A percentile compares a stretch with the other conserved stretches of the same genome.
These are phyloP conservation scores for Heliamphora ciliata DNA, from an alignment of 179 eudicot genomes.

Conservation along the genomic window DNA sequence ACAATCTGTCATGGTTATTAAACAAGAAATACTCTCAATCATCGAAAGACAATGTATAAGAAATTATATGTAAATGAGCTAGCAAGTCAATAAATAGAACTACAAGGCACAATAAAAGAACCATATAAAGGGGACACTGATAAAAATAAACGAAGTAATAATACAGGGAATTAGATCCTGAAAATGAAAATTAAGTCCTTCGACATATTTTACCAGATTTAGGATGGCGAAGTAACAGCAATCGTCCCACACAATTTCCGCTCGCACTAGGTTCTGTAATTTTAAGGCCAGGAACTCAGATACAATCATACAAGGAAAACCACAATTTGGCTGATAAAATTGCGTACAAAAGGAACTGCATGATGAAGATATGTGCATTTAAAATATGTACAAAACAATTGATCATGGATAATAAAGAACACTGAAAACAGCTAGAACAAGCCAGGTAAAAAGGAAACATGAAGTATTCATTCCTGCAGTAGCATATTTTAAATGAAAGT, in stretches of 20 bases:
- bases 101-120: background rate
- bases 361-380: background rate
- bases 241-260: background rate
- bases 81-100: background rate
- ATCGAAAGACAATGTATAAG: background rate
- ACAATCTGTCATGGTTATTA: background rate
- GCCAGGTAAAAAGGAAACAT: background rate
- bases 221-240: conserved; percentile 13
- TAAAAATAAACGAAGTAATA: background rate
- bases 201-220: conserved; percentile 13
- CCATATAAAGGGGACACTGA: no score
- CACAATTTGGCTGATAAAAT: background rate
- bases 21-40: conserved; percentile 1
- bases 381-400: background rate
- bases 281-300: background rate
- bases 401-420: background rate
- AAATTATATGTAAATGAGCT: background rate
- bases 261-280: conserved; percentile 1
- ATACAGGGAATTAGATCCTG: background rate
- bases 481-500: background rate
- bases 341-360: background rate
- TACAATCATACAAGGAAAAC: background rate
- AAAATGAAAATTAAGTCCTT: background rate
- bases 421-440: background rate
- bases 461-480: background rate